Evolutionary conservation across 2,329 filamentous ascomycete genomes (phyloP).

Genomic region (Zalaria sp.): DNA sequence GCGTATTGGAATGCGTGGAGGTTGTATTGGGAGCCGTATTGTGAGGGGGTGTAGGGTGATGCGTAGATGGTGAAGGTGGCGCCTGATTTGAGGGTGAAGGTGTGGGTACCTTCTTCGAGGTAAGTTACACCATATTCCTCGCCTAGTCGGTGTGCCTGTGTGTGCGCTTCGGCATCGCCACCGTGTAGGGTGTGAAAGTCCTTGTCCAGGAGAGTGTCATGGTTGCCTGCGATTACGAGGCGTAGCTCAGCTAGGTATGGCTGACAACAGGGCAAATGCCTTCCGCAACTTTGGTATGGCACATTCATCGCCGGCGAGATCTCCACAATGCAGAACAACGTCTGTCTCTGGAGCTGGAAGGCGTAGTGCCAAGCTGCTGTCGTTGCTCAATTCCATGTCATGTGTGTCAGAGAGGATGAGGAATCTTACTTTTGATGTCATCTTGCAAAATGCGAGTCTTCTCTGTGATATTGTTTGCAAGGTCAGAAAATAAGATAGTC

Average conservation of each 20-base stretch:
- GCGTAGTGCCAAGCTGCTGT: slow-evolving; percentile 10
- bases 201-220: slow-evolving; percentile 17
- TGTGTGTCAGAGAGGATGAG: slow-evolving; percentile 33
- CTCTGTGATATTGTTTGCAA: too few relatives aligned
- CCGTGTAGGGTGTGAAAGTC: neutral
- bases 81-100: slow-evolving; percentile 34
- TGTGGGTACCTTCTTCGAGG: slow-evolving; percentile 37
- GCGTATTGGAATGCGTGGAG: slow-evolving; percentile 41
- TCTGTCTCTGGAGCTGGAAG: slow-evolving; percentile 10
- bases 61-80: slow-evolving; percentile 38
- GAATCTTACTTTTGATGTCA: slow-evolving; percentile 11
- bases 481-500: too few relatives aligned
- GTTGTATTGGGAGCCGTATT: slow-evolving; percentile 21
- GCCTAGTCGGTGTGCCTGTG: slow-evolving; percentile 1
- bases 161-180: slow-evolving; percentile 1
- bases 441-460: too few relatives aligned
- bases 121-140: slow-evolving; percentile 1
- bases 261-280: slow-evolving; percentile 13
- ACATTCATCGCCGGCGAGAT: slow-evolving; percentile 18
- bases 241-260: slow-evolving; percentile 19
- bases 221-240: slow-evolving; percentile 24
- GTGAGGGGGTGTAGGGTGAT: slow-evolving; percentile 38
- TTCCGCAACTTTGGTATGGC: slow-evolving; percentile 15
- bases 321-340: slow-evolving; percentile 26
- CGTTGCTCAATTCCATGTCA: slow-evolving; percentile 5